Percentiles rank a stretch among this genome's conserved stretches.
These are phyloP conservation scores for Trichosporon coremiiforme DNA, from an alignment of 1,284 basidiomycete genomes.

Conservation along the genomic window DNA sequence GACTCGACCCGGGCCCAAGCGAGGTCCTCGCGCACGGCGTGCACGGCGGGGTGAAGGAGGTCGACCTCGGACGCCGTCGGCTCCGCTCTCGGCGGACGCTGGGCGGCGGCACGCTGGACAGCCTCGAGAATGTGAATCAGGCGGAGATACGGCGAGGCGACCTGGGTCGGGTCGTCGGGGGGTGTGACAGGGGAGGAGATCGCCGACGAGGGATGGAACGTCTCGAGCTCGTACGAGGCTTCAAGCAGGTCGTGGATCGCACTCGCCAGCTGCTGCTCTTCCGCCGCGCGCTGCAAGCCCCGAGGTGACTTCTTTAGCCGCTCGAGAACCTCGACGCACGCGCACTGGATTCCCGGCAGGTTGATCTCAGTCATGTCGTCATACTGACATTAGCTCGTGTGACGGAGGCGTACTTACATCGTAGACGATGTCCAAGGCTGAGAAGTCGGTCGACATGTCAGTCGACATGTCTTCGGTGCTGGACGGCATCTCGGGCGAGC, in stretches of 20 bases:
- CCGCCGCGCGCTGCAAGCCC: conserved; percentile 1
- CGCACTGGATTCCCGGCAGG: conserved; percentile 39
- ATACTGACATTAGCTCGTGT: conserved; percentile 20
- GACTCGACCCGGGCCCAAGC: conserved; percentile 44
- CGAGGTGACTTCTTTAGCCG: conserved; percentile 26
- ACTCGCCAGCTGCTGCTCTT: conserved; percentile 36
- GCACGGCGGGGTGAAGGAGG: conserved; percentile 35
- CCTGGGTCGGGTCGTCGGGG: conserved; percentile 17
- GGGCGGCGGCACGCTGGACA: conserved; percentile 20
- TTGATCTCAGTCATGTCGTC: conserved; percentile 35
- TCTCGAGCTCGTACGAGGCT: conserved; percentile 47
- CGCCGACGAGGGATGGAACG: conserved; percentile 34
- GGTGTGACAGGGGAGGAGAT: conserved; percentile 28
- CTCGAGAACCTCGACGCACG: conserved; percentile 38
- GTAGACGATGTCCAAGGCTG: conserved; percentile 15
- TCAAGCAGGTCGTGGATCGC: conserved; percentile 47
- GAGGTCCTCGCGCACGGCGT: conserved; percentile 40
- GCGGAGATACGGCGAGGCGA: conserved; percentile 21
- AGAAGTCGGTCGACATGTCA: neutral
- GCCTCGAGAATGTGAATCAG: conserved; percentile 23
- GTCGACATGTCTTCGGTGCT: neutral
- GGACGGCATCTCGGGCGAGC: neutral
- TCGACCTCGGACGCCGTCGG: neutral
- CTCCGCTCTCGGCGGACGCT: conserved; percentile 6
- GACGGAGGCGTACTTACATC: neutral